Evolutionary conservation across 208 protist genomes (phyloP).

Genomic region (Leishmania martiniquensis): DNA sequence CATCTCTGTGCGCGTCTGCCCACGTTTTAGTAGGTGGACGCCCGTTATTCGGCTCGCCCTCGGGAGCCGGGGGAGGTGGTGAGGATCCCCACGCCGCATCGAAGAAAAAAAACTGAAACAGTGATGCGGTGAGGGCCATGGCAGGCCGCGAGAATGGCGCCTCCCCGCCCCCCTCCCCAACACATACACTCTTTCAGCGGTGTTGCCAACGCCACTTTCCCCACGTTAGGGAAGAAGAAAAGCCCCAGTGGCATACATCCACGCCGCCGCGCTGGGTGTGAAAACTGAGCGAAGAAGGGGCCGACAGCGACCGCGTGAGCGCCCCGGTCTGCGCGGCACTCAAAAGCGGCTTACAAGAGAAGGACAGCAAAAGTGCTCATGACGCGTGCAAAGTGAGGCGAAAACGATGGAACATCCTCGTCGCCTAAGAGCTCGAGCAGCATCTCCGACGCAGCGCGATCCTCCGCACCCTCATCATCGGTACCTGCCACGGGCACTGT

Average conservation of each 20-base stretch:
- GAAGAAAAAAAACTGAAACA: not conserved
- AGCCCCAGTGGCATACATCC: not conserved
- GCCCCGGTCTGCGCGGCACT: not conserved
- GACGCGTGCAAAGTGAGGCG: conserved; percentile 51
- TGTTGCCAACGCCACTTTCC: not conserved
- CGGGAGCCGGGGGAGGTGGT: not conserved
- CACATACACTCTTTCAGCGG: too few relatives aligned
- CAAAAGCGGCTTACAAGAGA: not conserved
- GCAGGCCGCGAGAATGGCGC: not conserved
- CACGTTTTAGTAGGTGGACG: not conserved
- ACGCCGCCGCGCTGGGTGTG: too few relatives aligned
- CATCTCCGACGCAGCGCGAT: conserved; percentile 48
- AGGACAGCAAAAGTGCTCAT: conserved; percentile 29
- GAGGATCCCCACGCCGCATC: not conserved
- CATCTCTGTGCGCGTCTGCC: not conserved
- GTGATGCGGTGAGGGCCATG: not conserved
- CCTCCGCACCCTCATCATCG: conserved; percentile 30
- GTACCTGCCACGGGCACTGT: not conserved
- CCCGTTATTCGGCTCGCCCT: not conserved
- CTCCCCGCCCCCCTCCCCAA: too few relatives aligned
- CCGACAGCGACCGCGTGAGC: not conserved
- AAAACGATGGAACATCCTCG: conserved; percentile 28
- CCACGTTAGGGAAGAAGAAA: not conserved
- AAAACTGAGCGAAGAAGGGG: not conserved
- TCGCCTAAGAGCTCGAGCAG: conserved; percentile 73